phyloP scores from a whole-genome alignment of 1,284 basidiomycete genomes.

The Kalmanozyma brasiliensis region DNA sequence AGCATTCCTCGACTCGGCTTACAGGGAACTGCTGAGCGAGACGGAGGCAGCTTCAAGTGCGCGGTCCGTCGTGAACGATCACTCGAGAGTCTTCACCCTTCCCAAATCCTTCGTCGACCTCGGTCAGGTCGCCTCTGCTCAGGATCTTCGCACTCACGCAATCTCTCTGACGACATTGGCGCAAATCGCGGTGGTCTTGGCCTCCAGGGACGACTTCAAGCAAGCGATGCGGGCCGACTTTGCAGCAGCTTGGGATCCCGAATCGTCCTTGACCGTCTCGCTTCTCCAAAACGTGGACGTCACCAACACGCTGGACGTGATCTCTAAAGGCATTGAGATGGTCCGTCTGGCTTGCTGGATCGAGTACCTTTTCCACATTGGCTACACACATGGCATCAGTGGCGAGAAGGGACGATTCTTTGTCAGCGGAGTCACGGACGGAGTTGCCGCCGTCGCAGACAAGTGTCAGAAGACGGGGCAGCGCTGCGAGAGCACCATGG shows the following conservation, averaged over 20 bases:
- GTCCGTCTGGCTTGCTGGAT: conserved; percentile 34
- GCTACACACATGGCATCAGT: not conserved
- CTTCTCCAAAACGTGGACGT: conserved; percentile 19
- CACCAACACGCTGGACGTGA: conserved; percentile 15
- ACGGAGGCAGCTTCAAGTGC: conserved; percentile 3
- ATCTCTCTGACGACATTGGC: conserved; percentile 33
- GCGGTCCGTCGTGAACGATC: not conserved
- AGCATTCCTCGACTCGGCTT: conserved; percentile 33
- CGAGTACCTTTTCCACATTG: conserved; percentile 10
- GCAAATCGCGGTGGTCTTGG: conserved; percentile 19
- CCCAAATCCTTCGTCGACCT: conserved; percentile 17
- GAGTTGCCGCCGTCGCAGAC: not conserved
- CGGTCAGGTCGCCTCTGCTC: not conserved
- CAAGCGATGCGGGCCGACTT: conserved; percentile 31
- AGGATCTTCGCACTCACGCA: not conserved
- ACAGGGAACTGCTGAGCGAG: conserved; percentile 17
- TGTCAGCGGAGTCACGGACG: conserved; percentile 4
- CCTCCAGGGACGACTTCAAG: conserved; percentile 17
- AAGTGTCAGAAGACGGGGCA: not conserved
- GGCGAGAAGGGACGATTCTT: conserved; percentile 3
- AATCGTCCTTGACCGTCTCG: conserved; percentile 20
- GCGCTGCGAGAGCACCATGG: conserved; percentile 1
- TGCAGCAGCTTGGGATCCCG: conserved; percentile 39
- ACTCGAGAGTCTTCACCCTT: not conserved
- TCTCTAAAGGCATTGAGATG: conserved; percentile 16